Base-by-base conservation (phyloP, 345 rosid species). In the Capsella bursapastoris region DNA sequence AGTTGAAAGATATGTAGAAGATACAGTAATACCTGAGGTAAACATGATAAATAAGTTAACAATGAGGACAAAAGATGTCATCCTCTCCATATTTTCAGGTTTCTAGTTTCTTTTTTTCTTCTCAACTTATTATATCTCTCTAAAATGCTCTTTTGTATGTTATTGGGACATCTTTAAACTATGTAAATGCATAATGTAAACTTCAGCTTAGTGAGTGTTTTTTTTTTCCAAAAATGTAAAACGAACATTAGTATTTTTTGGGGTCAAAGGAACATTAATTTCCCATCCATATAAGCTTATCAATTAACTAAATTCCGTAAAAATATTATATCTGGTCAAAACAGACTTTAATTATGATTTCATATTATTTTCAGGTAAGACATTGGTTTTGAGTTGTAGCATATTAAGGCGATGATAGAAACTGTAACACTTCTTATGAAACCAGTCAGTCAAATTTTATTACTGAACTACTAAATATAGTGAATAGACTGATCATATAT, bases 21-120 rank as follows among this genome's bases (percentile, higher is more conserved):
- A 56, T 10, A 44, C 9, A 57, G 22, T n/a, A 11, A 28, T 44
- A 69, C 74, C 79, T 61, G 74, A 51, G 4, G 57, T 40, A 68
- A 53, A 34, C 2, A 75, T 25, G 43, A 75, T 34, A 15, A 68
- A 29, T 18, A 68, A 75, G 62, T 35, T 52, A 25, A 15, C 25
- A 15, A 43, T 12, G 8, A 34, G 14, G 22, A 27, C 40, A 68
- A 52, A 10, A 27, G 49, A 45, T 38, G 45, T 15, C 14, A 25
- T 41, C 28, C 22, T 51, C 62, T 59, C 47, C 79, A 50, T 67
- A 38, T 15, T 35, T 34, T 59, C 40, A 48, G 8, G 31, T 41
- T 12, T 25, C 7, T 6, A 5, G 5, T 59, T 12, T 58, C 8
- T 37, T 12, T 57, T 12, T 61, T 56, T 71, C 8, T 43, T 31